Percentiles rank a stretch among this genome's conserved stretches.
Conservation (phyloP, 139 green algal species). For the Micromonas pusilla region DNA sequence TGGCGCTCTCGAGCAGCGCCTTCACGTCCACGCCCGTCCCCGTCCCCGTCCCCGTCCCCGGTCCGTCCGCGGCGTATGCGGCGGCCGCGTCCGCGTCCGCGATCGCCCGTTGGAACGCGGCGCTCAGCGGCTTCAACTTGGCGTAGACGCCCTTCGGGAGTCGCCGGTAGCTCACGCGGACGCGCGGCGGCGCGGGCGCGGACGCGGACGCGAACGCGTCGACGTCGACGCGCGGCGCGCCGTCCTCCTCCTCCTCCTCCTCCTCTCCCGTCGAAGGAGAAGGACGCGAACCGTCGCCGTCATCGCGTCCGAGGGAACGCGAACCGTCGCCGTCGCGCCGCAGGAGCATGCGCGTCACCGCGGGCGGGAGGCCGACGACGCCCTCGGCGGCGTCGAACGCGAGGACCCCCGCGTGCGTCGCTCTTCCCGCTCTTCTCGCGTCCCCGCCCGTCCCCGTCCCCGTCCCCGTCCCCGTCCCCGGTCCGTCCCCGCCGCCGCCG, state of each 20-base stretch:
- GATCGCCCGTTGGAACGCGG: neutral
- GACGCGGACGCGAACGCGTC: neutral
- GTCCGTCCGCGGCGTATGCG: too few relatives aligned
- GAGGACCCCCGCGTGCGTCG: neutral
- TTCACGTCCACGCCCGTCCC: neutral
- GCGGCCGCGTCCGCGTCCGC: too few relatives aligned
- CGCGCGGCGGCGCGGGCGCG: too few relatives aligned
- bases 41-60: too few relatives aligned
- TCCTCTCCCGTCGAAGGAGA: too few relatives aligned
- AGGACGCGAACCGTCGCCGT: neutral
- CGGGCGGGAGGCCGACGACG: neutral
- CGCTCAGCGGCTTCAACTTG: neutral
- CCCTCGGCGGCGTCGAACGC: neutral
- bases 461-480: too few relatives aligned
- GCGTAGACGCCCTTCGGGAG: neutral
- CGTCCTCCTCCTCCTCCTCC: neutral
- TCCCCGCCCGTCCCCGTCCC: too few relatives aligned
- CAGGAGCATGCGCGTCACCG: too few relatives aligned
- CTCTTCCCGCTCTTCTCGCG: too few relatives aligned
- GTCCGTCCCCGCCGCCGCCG: too few relatives aligned
- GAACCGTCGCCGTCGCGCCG: neutral
- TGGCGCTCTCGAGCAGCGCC: neutral
- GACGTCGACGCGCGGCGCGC: too few relatives aligned
- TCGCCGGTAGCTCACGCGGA: neutral
- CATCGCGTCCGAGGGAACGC: neutral